Percentiles rank a stretch among this genome's conserved stretches.
Conservation (phyloP, 179 eudicot species). For the Carnegiea gigantea region DNA sequence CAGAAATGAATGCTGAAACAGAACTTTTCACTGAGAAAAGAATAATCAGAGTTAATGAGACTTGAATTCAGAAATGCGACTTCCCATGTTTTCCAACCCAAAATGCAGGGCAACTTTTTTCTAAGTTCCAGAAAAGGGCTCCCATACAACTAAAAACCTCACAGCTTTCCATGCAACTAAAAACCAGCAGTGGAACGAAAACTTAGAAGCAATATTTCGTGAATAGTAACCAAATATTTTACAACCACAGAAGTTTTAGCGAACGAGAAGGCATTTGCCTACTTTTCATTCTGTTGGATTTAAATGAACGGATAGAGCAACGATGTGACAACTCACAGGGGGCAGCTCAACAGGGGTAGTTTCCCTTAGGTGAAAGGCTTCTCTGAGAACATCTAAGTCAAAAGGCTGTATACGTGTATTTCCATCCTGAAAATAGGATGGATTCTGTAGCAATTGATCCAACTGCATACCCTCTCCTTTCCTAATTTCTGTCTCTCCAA, state of each 20-base stretch:
- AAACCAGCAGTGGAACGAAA: not conserved
- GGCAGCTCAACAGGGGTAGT: constrained; percentile 76
- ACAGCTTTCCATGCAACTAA: not conserved
- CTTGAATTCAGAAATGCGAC: not conserved
- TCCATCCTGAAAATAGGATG: constrained; percentile 55
- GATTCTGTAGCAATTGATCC: constrained; percentile 69
- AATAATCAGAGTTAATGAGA: not conserved
- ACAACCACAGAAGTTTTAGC: not conserved
- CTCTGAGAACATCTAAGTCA: constrained; percentile 66
- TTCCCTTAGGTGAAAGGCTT: constrained; percentile 88
- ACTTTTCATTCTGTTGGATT: not conserved
- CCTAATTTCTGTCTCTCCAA: constrained; percentile 90
- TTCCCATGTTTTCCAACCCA: not conserved
- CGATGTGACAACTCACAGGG: constrained; percentile 48
- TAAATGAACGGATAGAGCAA: not conserved
- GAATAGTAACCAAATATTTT: constrained; percentile 1
- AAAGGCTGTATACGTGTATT: constrained; percentile 72
- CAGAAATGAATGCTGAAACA: too few relatives aligned
- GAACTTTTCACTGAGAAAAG: not conserved
- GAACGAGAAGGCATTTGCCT: not conserved
- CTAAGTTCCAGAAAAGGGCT: not conserved
- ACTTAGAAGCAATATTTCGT: not conserved
- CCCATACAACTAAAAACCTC: not conserved
- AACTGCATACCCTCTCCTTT: constrained; percentile 98
- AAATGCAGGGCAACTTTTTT: not conserved